Conservation (phyloP, 768 basidiomycete genomes). For the Suillus subalutaceus region DNA sequence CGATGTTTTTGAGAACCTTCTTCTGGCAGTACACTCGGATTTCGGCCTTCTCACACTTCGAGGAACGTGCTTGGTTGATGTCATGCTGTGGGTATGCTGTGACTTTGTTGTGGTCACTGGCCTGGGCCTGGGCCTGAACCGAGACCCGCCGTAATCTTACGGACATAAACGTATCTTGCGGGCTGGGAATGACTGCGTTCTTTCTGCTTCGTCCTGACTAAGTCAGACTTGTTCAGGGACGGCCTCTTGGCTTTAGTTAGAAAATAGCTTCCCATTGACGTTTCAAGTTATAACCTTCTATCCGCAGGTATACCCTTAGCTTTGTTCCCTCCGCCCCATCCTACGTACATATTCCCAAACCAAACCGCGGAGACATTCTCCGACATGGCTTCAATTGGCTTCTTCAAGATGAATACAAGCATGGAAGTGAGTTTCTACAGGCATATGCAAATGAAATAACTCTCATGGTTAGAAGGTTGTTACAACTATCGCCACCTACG, state of each 20-base stretch:
- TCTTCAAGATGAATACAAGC: not conserved
- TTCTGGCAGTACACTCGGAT: no score
- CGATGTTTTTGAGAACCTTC: not conserved
- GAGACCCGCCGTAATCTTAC: not conserved
- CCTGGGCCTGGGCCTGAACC: not conserved
- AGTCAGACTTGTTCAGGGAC: not conserved
- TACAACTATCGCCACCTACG: not conserved
- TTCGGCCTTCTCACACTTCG: not conserved
- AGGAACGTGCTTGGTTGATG: not conserved
- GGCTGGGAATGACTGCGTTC: not conserved
- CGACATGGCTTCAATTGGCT: not conserved
- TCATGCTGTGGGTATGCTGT: not conserved
- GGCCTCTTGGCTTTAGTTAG: not conserved
- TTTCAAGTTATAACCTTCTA: not conserved
- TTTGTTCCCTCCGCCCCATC: no score
- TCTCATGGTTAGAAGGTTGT: not conserved
- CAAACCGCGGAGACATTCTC: not conserved
- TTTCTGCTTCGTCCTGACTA: not conserved
- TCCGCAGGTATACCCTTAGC: not conserved
- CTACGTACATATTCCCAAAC: no score
- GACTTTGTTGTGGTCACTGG: not conserved
- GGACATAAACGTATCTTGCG: not conserved
- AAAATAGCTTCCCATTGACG: not conserved
- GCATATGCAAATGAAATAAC: not conserved
- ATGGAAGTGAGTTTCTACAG: not conserved